phyloP scores from a whole-genome alignment of 108 stramenopile genomes.

The Cyclostephanos tholiformis region DNA sequence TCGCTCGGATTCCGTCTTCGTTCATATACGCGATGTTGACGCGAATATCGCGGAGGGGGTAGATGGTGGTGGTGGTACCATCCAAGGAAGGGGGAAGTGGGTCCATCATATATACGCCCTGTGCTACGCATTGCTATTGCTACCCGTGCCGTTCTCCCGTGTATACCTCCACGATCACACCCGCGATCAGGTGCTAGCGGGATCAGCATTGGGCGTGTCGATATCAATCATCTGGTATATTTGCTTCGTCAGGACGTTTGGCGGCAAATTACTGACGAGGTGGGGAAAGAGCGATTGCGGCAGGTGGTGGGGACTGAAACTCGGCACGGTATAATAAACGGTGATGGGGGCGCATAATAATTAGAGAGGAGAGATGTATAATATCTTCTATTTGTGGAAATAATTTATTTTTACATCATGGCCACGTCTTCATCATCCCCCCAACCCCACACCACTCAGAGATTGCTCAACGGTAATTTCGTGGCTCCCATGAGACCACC shows the following conservation, averaged over 20 bases:
- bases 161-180: slow-evolving; percentile 46
- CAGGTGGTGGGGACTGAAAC: slow-evolving; percentile 22
- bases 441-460: slow-evolving; percentile 53
- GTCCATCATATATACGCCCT: slow-evolving; percentile 31
- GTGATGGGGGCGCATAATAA: not conserved
- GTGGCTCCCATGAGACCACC: slow-evolving; percentile 84
- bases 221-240: slow-evolving; percentile 23
- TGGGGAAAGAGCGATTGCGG: slow-evolving; percentile 11
- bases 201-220: slow-evolving; percentile 22
- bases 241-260: slow-evolving; percentile 27
- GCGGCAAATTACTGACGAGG: not conserved
- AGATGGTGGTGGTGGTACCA: too few species aligned
- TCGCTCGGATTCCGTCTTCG: too few species aligned
- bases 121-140: slow-evolving; percentile 15
- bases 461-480: slow-evolving; percentile 75
- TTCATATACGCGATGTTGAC: too few species aligned
- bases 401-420: too few species aligned
- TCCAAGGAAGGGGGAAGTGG: slow-evolving; percentile 21
- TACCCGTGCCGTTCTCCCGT: slow-evolving; percentile 43
- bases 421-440: too few species aligned
- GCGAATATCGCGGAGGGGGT: too few species aligned
- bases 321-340: not conserved
- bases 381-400: too few species aligned
- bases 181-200: slow-evolving; percentile 36
- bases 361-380: too few species aligned